phyloP scores from a whole-genome alignment of 495 filamentous ascomycete species.

The Aspergillus cavernicola region DNA sequence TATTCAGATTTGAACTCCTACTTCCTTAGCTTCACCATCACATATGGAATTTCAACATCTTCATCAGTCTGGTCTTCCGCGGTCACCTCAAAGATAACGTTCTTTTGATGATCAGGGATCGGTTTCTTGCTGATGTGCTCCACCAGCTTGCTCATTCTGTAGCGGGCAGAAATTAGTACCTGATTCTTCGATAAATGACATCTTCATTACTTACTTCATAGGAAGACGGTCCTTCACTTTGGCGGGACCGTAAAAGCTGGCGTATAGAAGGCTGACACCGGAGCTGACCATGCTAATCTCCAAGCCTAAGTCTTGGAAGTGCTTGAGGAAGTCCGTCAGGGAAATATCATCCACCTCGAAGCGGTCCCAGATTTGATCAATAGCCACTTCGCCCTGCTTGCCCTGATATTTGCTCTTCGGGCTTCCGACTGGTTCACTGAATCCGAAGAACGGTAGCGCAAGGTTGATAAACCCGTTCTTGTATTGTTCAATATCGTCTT shows the following conservation, averaged over 20 bases:
- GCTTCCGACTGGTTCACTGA: conserved; percentile 91
- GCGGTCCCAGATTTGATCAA: conserved; percentile 97
- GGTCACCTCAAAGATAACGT: conserved; percentile 94
- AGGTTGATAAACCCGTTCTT: conserved; percentile 99
- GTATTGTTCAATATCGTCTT: conserved; percentile 92
- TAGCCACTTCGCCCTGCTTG: conserved; percentile 66
- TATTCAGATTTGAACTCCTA: conserved; percentile 10
- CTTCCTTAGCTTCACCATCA: conserved; percentile 77
- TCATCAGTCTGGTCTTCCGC: conserved; percentile 86
- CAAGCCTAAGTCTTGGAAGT: conserved; percentile 77
- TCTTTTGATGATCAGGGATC: conserved; percentile 86
- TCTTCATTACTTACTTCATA: conserved; percentile 55
- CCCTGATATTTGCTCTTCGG: conserved; percentile 86
- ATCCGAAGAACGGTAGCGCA: conserved; percentile 94
- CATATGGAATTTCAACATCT: conserved; percentile 96
- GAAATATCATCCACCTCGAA: conserved; percentile 90
- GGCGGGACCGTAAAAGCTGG: conserved; percentile 82
- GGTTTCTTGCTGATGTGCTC: conserved; percentile 87
- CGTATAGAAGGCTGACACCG: conserved; percentile 93
- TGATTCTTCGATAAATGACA: not conserved
- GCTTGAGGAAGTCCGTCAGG: conserved; percentile 73
- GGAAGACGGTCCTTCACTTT: conserved; percentile 82
- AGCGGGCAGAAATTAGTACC: conserved; percentile 5
- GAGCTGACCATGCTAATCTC: conserved; percentile 91
- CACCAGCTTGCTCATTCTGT: conserved; percentile 79